Percentiles rank a stretch among this genome's conserved stretches.
phyloP scores from a whole-genome alignment of 129 eudicot species.

The Pittosporum tobira region DNA sequence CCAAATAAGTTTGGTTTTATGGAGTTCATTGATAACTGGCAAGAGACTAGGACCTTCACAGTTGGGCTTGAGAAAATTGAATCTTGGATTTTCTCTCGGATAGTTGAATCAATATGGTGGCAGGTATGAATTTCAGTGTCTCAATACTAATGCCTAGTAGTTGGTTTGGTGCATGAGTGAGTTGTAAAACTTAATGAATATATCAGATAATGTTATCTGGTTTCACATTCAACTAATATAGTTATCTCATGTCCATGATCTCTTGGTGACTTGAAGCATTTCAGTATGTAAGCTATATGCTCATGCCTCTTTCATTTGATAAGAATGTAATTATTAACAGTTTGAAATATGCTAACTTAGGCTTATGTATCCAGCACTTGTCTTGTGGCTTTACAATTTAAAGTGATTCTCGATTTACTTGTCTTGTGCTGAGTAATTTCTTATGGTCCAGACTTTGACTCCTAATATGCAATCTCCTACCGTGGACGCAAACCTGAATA shows the following conservation, averaged over 20 bases:
- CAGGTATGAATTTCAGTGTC: conserved; percentile 43
- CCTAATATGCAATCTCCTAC: conserved; percentile 87
- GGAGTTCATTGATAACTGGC: conserved; percentile 83
- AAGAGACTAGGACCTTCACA: conserved; percentile 77
- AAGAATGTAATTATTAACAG: background rate
- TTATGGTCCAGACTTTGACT: conserved; percentile 60
- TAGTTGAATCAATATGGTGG: conserved; percentile 98
- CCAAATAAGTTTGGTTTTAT: conserved; percentile 40
- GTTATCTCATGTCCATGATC: too few relatives aligned
- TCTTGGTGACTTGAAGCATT: too few relatives aligned
- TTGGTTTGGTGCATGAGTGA: too few relatives aligned
- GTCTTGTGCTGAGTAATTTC: conserved; percentile 10
- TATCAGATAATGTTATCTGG: too few relatives aligned
- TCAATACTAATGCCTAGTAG: background rate
- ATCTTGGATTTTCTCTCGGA: conserved; percentile 91
- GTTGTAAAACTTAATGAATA: too few relatives aligned
- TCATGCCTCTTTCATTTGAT: too few relatives aligned
- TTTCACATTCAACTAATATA: too few relatives aligned
- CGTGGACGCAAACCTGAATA: conserved; percentile 29
- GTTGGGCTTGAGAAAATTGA: conserved; percentile 84
- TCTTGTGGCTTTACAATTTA: background rate
- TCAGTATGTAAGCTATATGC: too few relatives aligned
- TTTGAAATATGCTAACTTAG: background rate
- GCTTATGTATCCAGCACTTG: background rate
- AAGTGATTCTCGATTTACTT: conserved; percentile 6